Base-by-base conservation (phyloP, 805 yeast genomes). In the Isabelozyma gotoi region DNA sequence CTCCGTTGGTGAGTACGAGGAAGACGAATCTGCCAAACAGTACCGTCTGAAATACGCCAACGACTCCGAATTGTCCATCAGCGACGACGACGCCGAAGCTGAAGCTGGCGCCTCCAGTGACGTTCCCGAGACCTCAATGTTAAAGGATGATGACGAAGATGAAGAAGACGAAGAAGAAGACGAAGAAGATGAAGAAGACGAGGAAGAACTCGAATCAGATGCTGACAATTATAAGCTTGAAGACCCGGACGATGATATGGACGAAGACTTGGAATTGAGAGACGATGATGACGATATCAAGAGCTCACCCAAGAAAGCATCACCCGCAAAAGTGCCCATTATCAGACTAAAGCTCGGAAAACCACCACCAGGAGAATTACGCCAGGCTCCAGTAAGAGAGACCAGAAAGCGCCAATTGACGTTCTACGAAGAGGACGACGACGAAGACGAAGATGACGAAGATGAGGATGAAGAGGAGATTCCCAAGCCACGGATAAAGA, bases 321-420 rank as follows among this genome's bases (percentile, higher is more conserved):
- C 34, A 15, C 51, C 37, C n/a, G 60, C 49, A 14, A 59, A 54
- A n/a, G 59, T 49, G 6, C 64, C 60, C 5, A 62, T 55, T 41
- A 36, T 43, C 15, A 55, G 50, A 15, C 52, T 48, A 8, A 37
- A 41, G 35, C 55, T 43, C 6, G 68, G 60, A 14, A 42, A 45
- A 29, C 49, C 47, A 5, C 50, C 47, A 14, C 37, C 39, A 10
- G 29, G 39, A 24, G 32, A 36, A 27, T 18, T 40, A 38, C 33
- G 17, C 7, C 20, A 15, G 21, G 34, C 42, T 27, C 48, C 53
- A 10, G 46, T 46, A 19, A 42, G 74, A 40, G 67, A 61, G 38
- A 48, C 62, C 11, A 52, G 68, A 38, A 71, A 68, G 46, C 59
- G 73, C n/a, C 70, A 65, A 44, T 50, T 68, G 32, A 55, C 68